Base-by-base conservation (phyloP, 192 early-diverging fungal genomes). In the Coemansia pectinata region DNA sequence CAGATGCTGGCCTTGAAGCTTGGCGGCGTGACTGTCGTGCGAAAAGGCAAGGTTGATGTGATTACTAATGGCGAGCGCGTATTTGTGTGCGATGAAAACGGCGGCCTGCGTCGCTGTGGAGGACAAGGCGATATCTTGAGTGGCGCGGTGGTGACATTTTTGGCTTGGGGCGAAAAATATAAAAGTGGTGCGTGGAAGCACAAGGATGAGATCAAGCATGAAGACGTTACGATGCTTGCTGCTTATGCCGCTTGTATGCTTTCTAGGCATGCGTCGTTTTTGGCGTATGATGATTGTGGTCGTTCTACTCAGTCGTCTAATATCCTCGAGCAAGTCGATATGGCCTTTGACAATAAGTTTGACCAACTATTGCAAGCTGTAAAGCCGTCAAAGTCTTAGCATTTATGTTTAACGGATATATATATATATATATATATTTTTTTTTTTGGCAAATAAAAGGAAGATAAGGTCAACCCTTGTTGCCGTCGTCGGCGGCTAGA, bases 91-190 rank as follows among this genome's bases (percentile, higher is more conserved):
- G 83, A 88, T 52, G 84, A 84, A 25, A 69, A 73, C 29, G 93
- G 96, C 23, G 90, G 92, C 3, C 77, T 93, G 45, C 88, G 95
- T 50, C 80, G 98, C 14, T 95, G 94, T 71, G 98, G 98, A 21
- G 96, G 98, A 1, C 98, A 98, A 67, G 98, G 98, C 34, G 98
- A 99, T 73, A 79, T 99, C 6, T 84, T 99, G 27, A 87, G 92
- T 12, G 98, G 98, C 17, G 67, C 88, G 6, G 72, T 94, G 31
- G 93, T 90, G 0, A 87, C 96, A 12, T 97, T 96, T 31, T 55
- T 98, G 45, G 92, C 91, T 0, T 99, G 98, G 98, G 92, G 89
- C 12, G 73, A 82, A 38, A 76, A 76, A 17, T 91, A 93, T 71
- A 71, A 89, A 55, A 81, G 83, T 5, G 74, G 78, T 7, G 73